Percentiles rank a stretch among this genome's conserved stretches.
Conservation (phyloP, 805 yeast species). For the Metschnikowia koreensis region DNA sequence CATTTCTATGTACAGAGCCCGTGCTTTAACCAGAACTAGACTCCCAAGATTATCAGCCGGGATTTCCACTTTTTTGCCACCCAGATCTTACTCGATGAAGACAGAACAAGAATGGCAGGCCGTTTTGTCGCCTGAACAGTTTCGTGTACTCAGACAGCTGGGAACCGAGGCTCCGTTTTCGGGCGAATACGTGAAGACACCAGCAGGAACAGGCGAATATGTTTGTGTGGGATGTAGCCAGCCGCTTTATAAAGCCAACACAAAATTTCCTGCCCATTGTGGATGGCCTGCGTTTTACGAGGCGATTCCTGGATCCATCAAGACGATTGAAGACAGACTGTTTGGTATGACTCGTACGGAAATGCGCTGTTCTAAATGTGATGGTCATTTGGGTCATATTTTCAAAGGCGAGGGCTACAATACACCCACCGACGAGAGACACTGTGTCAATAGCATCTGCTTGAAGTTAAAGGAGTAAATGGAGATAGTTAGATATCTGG, state of each 20-base stretch:
- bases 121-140: constrained; percentile 69
- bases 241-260: constrained; percentile 73
- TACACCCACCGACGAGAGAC: constrained; percentile 88
- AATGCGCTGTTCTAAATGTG: constrained; percentile 84
- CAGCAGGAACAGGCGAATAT: constrained; percentile 64
- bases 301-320: constrained; percentile 79
- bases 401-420: constrained; percentile 91
- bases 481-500: not conserved
- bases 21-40: not conserved
- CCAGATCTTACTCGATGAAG: constrained; percentile 12
- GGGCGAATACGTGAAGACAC: constrained; percentile 57
- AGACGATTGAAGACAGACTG: constrained; percentile 55
- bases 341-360: constrained; percentile 85
- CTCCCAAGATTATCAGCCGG: not conserved
- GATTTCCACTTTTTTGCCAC: not conserved
- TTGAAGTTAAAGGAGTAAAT: constrained; percentile 52
- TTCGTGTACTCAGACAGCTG: constrained; percentile 69
- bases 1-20: not conserved
- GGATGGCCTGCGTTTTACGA: constrained; percentile 99
- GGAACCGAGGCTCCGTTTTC: constrained; percentile 69
- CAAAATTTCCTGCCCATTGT: constrained; percentile 88
- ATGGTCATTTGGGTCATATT: constrained; percentile 94
- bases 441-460: constrained; percentile 88
- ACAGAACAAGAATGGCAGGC: constrained; percentile 77
- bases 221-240: constrained; percentile 81